Evolutionary conservation across 345 rosid genomes (phyloP), one percentile per base, ranked within the genome.

Genomic region (Eucalyptus marginata): DNA sequence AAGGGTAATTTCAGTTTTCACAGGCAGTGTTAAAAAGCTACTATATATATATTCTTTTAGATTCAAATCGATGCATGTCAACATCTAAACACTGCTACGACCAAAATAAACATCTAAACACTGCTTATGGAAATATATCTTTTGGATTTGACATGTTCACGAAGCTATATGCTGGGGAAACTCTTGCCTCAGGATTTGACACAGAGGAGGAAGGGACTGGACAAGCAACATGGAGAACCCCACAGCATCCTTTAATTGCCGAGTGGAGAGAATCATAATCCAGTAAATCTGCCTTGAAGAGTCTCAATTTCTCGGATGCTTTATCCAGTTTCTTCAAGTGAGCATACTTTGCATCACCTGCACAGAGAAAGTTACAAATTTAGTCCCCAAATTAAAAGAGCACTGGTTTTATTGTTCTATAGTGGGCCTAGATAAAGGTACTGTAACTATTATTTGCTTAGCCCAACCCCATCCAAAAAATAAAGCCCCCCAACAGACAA

Each of bases 271-370:
- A 86, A 64, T 54, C 89, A 16, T 86, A 89, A 33, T 93, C 93
- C 51, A 93, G 86, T 88, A 93, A 88, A 79, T 91, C 91, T 24
- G 91, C 88, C 93, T 91, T 91, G 90, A 91, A 88, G 54, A 91
- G 91, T 88, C 90, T 88, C 91, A 91, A 89, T 49, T 91, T 91
- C 90, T 84, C 90, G 20, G 90, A n/a, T 59, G 90, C 91, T 18
- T 93, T 91, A 54, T 89, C 91, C 22, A 90, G 86, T 10, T 62
- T 88, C 64, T 52, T 71, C 88, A 91, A 87, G 88, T 93, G 93
- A 17, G 59, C 89, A 52, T 90, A 49, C 89, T 92, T 92, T 49
- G 24, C 87, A 86, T 88, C 86, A 31, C 86, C 93, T 91, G 88
- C 81, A 87, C 49, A 18, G 17, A 88, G 36, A 52, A 50, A 47